Conservation (phyloP, 768 basidiomycete species). For the Megacollybia marginata region DNA sequence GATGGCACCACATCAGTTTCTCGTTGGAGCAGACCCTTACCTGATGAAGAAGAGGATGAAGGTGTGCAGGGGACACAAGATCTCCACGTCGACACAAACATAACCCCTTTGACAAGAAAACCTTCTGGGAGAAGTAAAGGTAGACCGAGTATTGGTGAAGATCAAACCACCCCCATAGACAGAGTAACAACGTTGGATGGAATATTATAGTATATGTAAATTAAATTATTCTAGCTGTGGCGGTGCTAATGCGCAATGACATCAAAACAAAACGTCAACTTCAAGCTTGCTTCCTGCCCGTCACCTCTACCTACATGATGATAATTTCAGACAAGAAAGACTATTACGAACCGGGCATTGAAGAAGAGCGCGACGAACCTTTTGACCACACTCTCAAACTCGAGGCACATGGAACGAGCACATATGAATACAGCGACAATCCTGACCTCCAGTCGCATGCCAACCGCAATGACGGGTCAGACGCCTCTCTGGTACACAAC, state of each 20-base stretch:
- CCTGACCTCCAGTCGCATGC: constrained; percentile 13
- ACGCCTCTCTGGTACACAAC: constrained; percentile 38
- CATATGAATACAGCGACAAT: background rate
- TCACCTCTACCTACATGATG: background rate
- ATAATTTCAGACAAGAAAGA: background rate
- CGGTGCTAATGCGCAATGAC: background rate
- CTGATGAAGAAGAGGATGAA: constrained; percentile 36
- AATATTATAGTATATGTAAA: too few species aligned
- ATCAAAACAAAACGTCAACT: background rate
- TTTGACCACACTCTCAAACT: background rate
- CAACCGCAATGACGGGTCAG: constrained; percentile 20
- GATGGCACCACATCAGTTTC: constrained; percentile 57
- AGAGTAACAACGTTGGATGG: background rate
- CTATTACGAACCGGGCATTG: background rate
- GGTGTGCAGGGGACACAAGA: constrained; percentile 19
- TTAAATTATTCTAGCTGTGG: background rate
- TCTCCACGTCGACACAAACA: constrained; percentile 30
- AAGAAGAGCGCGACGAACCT: background rate
- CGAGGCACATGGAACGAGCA: too few species aligned
- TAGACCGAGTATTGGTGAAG: constrained; percentile 37
- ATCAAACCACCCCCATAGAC: constrained; percentile 32
- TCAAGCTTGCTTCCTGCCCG: background rate
- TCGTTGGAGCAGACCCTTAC: constrained; percentile 47
- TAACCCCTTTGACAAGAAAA: constrained; percentile 61
- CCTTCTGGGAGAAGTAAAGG: constrained; percentile 53